Percentiles rank a stretch among this genome's conserved stretches.
These are phyloP conservation scores for Capsicum baccatum DNA, from an alignment of 257 asterid species.

Conservation along the genomic window DNA sequence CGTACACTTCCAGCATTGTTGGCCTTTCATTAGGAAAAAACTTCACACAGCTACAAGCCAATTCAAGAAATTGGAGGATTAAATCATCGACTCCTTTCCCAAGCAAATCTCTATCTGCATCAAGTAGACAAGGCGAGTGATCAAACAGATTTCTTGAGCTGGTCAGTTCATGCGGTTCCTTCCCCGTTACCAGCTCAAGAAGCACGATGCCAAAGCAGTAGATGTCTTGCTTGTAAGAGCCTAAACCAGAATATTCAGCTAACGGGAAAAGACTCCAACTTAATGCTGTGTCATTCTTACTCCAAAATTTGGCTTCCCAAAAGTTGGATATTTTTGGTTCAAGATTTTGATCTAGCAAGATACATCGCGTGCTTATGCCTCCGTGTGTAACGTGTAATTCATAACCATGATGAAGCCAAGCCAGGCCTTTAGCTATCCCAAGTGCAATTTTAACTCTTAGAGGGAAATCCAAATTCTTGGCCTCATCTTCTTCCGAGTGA, in stretches of 20 bases:
- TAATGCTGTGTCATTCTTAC: background rate
- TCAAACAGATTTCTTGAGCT: background rate
- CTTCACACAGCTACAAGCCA: conserved; percentile 34
- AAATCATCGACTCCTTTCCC: conserved; percentile 32
- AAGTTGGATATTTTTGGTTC: conserved; percentile 36
- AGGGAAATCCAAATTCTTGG: conserved; percentile 26
- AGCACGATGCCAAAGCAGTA: conserved; percentile 36
- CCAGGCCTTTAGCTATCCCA: conserved; percentile 36
- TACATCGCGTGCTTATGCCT: conserved; percentile 33
- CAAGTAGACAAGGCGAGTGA: conserved; percentile 23
- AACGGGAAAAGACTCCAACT: conserved; percentile 3
- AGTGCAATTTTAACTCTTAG: conserved; percentile 36
- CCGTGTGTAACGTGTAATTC: conserved; percentile 30
- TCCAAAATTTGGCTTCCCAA: conserved; percentile 31
- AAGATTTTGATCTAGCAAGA: conserved; percentile 35
- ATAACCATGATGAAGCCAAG: conserved; percentile 37
- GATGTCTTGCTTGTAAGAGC: conserved; percentile 30
- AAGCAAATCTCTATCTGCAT: background rate
- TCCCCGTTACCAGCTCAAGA: conserved; percentile 35
- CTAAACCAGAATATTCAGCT: background rate
- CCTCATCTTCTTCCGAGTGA: background rate
- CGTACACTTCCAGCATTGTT: conserved; percentile 35
- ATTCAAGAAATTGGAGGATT: conserved; percentile 19
- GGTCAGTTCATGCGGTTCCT: conserved; percentile 6
- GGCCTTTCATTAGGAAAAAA: conserved; percentile 33